Base-by-base conservation (phyloP, 2,329 filamentous ascomycete genomes). In the Beauveria sp. region DNA sequence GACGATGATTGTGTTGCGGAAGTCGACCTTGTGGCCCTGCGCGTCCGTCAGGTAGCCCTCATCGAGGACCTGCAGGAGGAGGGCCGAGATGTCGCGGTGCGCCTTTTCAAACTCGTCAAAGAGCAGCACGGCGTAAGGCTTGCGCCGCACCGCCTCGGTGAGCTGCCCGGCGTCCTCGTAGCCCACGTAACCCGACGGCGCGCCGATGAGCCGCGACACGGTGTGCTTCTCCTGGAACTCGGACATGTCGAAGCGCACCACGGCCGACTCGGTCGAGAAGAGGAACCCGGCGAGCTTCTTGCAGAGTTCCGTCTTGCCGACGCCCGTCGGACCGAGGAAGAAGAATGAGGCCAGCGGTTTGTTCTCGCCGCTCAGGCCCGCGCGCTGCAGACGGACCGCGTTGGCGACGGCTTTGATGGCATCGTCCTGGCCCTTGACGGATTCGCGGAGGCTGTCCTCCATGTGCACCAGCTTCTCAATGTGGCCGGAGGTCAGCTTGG, bases 31-130 rank as follows among this genome's bases (percentile, higher is more conserved):
- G 78, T 96, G 92, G 37, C 94, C 94, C 75, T 97, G 93, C 0
- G 91, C 87, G 71, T 97, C 94, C 0, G 93, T 97, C 55, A 99
- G 82, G 77, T 94, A 97, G 3, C 94, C 94, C 72, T 97, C 94
- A 70, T 97, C 94, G 0, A 99, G 84, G 0, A 97, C 93, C 73
- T 97, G 94, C 4, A 99, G 83, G 4, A 99, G 82, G 3, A 99
- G 80, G 0, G 92, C 89, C 0, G 91, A 96, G 66, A 97, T 97
- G 68, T 99, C 94, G 59, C 91, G 88, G 71, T 97, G 94, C 0
- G 93, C 94, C 72, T 99, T 97, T 71, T 99, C 94, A 67, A 97
- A 97, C 72, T 97, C 94, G 72, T 99, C 94, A 67, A 99, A 96
- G 2, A 99, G 81, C 0, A 99, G 81, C 0, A 99, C 91, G 0